Percentiles rank a stretch among this genome's conserved stretches.
phyloP scores from a whole-genome alignment of 192 early-diverging fungal species.

The Coemansia sp. region DNA sequence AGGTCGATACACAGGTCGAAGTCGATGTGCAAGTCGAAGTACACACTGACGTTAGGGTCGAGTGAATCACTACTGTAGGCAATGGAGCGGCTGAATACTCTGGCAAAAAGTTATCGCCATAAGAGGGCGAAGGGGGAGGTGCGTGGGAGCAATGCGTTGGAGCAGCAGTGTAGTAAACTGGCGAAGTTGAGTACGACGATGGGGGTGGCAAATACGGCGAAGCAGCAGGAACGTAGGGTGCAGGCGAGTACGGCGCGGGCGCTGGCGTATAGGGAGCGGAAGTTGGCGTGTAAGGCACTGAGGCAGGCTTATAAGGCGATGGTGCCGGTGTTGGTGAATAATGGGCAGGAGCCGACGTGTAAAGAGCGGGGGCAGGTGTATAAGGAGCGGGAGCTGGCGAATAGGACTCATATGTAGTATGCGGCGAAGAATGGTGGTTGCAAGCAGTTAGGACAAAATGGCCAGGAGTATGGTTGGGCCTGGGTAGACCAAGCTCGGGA shows the following conservation, averaged over 20 bases:
- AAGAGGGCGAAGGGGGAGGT: neutral
- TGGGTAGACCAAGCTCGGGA: neutral
- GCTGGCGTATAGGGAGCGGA: neutral
- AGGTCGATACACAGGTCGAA: conserved; percentile 11
- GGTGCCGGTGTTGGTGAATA: neutral
- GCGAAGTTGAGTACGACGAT: neutral
- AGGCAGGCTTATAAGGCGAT: neutral
- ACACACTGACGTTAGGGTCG: conserved; percentile 1
- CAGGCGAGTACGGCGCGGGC: conserved; percentile 2
- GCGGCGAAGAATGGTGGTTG: neutral
- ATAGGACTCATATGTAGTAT: neutral
- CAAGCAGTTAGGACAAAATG: conserved; percentile 1
- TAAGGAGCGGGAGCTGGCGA: neutral
- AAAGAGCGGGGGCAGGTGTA: neutral
- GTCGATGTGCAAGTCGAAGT: conserved; percentile 22
- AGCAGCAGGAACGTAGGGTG: neutral
- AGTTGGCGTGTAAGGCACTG: neutral
- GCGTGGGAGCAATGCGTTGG: neutral
- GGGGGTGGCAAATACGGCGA: neutral
- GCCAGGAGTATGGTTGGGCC: neutral
- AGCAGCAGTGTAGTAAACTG: conserved; percentile 7
- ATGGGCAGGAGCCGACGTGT: neutral
- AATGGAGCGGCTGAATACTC: neutral
- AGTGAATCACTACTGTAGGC: neutral
- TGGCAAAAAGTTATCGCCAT: neutral